Evolutionary conservation across 2,329 filamentous ascomycete genomes (phyloP), one percentile per base, ranked within the genome.

Genomic region (Bertia moriformis): DNA sequence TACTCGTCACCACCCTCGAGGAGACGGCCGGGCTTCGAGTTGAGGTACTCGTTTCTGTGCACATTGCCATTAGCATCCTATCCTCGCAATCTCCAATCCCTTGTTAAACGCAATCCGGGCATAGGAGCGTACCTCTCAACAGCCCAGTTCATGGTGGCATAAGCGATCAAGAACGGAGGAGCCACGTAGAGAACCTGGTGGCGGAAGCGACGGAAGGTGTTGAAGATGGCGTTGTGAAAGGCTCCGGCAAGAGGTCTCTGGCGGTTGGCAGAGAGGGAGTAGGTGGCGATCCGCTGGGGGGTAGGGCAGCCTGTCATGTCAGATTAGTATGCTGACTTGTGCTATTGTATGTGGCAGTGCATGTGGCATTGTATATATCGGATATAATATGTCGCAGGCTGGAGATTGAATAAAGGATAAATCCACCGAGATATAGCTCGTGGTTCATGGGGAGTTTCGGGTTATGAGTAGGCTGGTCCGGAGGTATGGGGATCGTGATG

Each of bases 61-160:
- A 4, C 18, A 12, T 17, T 14, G n/a, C n/a, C n/a, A n/a, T n/a
- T n/a, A n/a, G n/a, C n/a, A n/a, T n/a, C n/a, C n/a, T 13, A 37
- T 45, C 33, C 46, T 44, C 29, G 39, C 19, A 32, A 32, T 33
- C 35, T 19, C 37, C 19, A 5, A 29, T 29, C 33, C 22, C 22
- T 29, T 30, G 3, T 10, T 12, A 18, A 13, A 13, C 29, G 35
- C 14, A 15, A 37, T 22, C 32, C 7, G 33, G 27, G 12, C 24
- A 19, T 38, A 24, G 4, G 15, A 17, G 65, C 78, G 51, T 73
- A 96, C 91, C 78, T 77, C 66, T 94, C 79, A 54, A 75, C 80
- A 48, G 91, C 89, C 91, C 91, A 98, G 58, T 83, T 65, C 80
- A 96, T 83, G 48, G 76, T 57, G 57, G 78, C 76, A 68, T 96